Conservation (phyloP, 2,329 filamentous ascomycete species). For the Cyphellophora europaea region DNA sequence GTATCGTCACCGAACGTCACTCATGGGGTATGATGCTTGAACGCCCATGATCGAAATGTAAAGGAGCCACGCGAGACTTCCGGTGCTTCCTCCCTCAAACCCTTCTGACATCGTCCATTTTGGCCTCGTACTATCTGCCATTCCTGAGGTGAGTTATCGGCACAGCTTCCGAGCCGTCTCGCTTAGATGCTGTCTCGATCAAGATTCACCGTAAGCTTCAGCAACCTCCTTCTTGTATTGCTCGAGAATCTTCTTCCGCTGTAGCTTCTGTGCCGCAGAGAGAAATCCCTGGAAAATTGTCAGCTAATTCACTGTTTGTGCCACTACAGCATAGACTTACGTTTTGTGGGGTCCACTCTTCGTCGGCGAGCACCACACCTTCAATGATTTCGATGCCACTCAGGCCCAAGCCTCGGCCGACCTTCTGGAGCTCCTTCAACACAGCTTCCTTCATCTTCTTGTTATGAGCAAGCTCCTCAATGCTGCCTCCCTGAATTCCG, state of each 20-base stretch:
- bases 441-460: conserved; percentile 54
- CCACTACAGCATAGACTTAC: no score
- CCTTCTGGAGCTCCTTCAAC: conserved; percentile 60
- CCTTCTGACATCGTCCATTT: no score
- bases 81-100: no score
- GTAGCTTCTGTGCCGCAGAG: conserved; percentile 64
- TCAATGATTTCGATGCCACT: conserved; percentile 63
- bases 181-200: no score
- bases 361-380: conserved; percentile 68
- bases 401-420: conserved; percentile 58
- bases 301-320: conserved; percentile 13
- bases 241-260: conserved; percentile 57
- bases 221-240: conserved; percentile 55
- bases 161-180: no score
- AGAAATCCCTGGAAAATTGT: conserved; percentile 44
- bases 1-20: no score
- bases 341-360: conserved; percentile 79
- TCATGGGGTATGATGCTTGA: no score
- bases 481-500: conserved; percentile 53
- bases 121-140: no score
- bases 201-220: conserved; percentile 41
- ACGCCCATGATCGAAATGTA: no score
- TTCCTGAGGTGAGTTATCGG: no score
- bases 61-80: no score
- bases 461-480: conserved; percentile 62